phyloP scores from a whole-genome alignment of 257 asterid genomes.

The Solanum sitiens region DNA sequence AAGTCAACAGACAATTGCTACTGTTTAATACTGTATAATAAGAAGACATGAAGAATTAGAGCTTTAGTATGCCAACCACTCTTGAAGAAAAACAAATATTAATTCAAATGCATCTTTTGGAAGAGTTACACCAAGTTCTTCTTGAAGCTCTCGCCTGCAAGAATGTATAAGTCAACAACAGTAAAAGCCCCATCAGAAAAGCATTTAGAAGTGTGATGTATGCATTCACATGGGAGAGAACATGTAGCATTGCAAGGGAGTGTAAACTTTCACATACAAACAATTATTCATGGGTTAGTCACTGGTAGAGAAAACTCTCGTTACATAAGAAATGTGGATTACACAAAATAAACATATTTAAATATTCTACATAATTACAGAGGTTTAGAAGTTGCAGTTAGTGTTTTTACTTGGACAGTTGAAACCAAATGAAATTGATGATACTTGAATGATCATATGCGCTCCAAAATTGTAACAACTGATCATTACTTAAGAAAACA shows the following conservation, averaged over 20 bases:
- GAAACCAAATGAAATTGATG: neutral
- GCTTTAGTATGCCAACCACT: slow-evolving; percentile 49
- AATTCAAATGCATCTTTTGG: slow-evolving; percentile 90
- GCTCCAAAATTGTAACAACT: neutral
- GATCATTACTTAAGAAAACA: neutral
- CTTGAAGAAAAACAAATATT: slow-evolving; percentile 65
- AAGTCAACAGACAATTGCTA: neutral
- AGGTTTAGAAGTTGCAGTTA: neutral
- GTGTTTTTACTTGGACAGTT: neutral
- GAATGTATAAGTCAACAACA: slow-evolving; percentile 9
- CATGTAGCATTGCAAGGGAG: neutral
- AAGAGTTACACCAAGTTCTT: slow-evolving; percentile 86
- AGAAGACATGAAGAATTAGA: neutral
- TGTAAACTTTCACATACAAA: neutral
- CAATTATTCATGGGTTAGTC: neutral
- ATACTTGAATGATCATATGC: neutral
- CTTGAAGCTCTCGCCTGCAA: slow-evolving; percentile 91
- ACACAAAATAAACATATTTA: neutral
- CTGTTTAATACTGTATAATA: neutral
- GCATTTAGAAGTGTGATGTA: neutral
- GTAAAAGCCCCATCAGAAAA: neutral
- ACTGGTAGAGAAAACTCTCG: neutral
- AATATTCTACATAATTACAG: neutral
- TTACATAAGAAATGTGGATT: neutral
- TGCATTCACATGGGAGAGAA: neutral